Conservation (phyloP, 805 yeast species). For the Starmera amethionina region DNA sequence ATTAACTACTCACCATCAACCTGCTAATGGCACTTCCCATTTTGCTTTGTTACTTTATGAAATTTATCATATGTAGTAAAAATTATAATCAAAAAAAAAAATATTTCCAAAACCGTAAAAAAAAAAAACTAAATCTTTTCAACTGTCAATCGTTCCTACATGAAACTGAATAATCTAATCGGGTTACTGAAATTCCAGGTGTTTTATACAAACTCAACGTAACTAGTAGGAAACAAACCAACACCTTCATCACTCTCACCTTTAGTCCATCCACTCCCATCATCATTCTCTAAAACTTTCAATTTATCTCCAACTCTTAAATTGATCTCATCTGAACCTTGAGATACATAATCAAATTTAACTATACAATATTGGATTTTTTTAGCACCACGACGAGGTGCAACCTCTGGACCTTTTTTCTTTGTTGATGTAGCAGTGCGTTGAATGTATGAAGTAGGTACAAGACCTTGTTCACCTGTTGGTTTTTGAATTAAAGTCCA, state of each 20-base stretch:
- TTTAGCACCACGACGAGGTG: slow-evolving; percentile 68
- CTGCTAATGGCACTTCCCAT: slow-evolving; percentile 26
- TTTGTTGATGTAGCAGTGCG: slow-evolving; percentile 14
- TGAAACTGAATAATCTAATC: no score
- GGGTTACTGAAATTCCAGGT: no score
- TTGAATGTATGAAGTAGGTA: slow-evolving; percentile 42
- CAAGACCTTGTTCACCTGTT: slow-evolving; percentile 53
- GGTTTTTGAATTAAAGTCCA: slow-evolving; percentile 57
- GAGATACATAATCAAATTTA: slow-evolving; percentile 65
- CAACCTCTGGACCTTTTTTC: slow-evolving; percentile 68
- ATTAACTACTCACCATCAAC: slow-evolving; percentile 13
- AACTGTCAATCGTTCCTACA: no score
- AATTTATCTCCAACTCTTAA: slow-evolving; percentile 68
- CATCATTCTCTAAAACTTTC: slow-evolving; percentile 56
- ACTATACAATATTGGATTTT: slow-evolving; percentile 57
- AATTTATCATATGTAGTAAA: no score
- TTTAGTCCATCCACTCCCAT: slow-evolving; percentile 87
- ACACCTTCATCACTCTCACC: slow-evolving; percentile 63
- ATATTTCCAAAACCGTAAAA: no score
- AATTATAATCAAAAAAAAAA: no score
- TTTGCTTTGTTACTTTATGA: slow-evolving; percentile 1
- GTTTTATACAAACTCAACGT: slow-evolving; percentile 21
- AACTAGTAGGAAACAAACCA: slow-evolving; percentile 76
- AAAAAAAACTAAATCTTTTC: no score
- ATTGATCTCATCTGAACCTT: slow-evolving; percentile 70